These are phyloP conservation scores for Lycium ferocissimum DNA, from an alignment of 257 asterid genomes.

Conservation along the genomic window DNA sequence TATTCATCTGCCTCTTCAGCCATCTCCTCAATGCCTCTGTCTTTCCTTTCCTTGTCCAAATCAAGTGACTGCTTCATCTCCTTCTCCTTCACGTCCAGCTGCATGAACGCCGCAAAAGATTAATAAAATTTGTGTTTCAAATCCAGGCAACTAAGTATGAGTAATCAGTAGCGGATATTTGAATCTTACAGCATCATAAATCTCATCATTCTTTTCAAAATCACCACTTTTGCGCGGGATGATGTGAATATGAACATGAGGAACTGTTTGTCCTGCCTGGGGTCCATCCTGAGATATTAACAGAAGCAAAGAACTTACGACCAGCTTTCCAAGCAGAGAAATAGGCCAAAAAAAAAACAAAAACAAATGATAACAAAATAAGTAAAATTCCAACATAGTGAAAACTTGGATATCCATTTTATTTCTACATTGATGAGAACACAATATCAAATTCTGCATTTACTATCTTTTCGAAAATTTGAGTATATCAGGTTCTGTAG, in stretches of 20 bases:
- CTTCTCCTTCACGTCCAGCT: slow-evolving; percentile 85
- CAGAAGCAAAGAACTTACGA: slow-evolving; percentile 15
- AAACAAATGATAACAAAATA: too few species aligned
- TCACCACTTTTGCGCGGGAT: slow-evolving; percentile 83
- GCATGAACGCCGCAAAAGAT: slow-evolving; percentile 27
- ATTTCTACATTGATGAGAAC: background rate
- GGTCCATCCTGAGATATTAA: slow-evolving; percentile 76
- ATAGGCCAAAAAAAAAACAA: background rate
- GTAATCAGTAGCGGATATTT: background rate
- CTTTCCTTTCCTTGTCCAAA: slow-evolving; percentile 87
- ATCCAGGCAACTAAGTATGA: slow-evolving; percentile 12
- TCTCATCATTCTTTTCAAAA: slow-evolving; percentile 83
- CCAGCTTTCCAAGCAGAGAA: slow-evolving; percentile 23
- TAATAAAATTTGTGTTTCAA: background rate
- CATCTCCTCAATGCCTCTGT: slow-evolving; percentile 88
- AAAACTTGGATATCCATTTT: too few species aligned
- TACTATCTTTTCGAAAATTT: background rate
- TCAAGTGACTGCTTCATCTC: slow-evolving; percentile 85
- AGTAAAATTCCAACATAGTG: too few species aligned
- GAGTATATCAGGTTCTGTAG: background rate
- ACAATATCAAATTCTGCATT: background rate
- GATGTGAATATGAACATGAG: slow-evolving; percentile 89
- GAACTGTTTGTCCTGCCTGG: slow-evolving; percentile 89
- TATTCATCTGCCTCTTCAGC: slow-evolving; percentile 82
- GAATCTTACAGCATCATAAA: slow-evolving; percentile 82